Conservation (phyloP, 345 rosid genomes). For the Combretum micranthum region DNA sequence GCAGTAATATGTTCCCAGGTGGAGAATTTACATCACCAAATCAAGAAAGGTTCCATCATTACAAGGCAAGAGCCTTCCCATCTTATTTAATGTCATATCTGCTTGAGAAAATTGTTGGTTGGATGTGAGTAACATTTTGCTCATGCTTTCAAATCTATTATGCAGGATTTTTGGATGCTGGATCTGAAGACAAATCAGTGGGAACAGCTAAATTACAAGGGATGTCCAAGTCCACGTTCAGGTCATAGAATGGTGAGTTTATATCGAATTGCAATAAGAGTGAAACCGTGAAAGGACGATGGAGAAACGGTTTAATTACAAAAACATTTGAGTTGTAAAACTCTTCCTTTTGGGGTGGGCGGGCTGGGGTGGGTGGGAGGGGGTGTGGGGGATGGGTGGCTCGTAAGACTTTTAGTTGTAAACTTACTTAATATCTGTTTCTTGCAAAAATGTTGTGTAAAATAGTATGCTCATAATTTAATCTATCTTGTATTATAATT, state of each 20-base stretch:
- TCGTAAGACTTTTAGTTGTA: no score
- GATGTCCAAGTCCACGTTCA: slow-evolving; percentile 86
- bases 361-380: no score
- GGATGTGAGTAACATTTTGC: not conserved
- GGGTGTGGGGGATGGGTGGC: no score
- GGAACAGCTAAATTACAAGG: slow-evolving; percentile 89
- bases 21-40: slow-evolving; percentile 97
- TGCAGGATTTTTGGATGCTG: slow-evolving; percentile 88
- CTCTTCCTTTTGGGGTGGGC: no score
- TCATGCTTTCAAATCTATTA: slow-evolving; percentile 2
- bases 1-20: slow-evolving; percentile 29
- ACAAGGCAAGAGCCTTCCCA: slow-evolving; percentile 48
- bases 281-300: no score
- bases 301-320: no score
- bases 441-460: no score
- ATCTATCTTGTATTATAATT: no score
- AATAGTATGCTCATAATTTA: no score
- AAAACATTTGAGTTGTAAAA: no score
- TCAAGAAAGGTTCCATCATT: slow-evolving; percentile 95
- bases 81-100: not conserved
- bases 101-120: not conserved
- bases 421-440: no score
- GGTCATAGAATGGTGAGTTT: slow-evolving; percentile 93
- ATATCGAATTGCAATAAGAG: slow-evolving; percentile 6
- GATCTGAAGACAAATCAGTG: slow-evolving; percentile 92